Conservation (phyloP, 1,284 basidiomycete species). For the Violaceomyces palustris region DNA sequence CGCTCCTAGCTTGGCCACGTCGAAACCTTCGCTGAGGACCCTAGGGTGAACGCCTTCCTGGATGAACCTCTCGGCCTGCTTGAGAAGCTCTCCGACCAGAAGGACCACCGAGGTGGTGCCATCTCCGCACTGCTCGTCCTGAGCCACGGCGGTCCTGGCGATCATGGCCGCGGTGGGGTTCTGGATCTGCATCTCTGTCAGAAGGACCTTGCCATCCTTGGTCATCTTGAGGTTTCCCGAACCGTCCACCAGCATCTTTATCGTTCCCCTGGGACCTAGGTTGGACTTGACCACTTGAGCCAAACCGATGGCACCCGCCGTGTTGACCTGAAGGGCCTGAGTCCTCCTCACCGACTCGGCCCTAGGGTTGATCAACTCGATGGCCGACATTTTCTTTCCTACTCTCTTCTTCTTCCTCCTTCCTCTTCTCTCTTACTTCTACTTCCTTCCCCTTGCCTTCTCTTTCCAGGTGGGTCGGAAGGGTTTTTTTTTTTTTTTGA, state of each 20-base stretch:
- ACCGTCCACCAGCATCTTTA: conserved; percentile 99
- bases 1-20: conserved; percentile 93
- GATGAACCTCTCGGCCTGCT: conserved; percentile 95
- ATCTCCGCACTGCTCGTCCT: conserved; percentile 98
- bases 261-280: conserved; percentile 69
- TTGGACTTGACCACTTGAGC: conserved; percentile 96
- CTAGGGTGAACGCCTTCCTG: conserved; percentile 98
- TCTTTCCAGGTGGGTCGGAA: too few species aligned
- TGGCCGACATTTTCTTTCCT: conserved; percentile 37
- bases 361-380: conserved; percentile 53
- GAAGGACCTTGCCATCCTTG: conserved; percentile 96
- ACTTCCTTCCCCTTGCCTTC: too few species aligned
- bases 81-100: conserved; percentile 91
- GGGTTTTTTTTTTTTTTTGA: too few species aligned
- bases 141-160: conserved; percentile 92
- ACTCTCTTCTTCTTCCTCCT: too few species aligned
- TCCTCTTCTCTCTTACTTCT: too few species aligned
- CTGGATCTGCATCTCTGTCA: conserved; percentile 98
- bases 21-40: conserved; percentile 90
- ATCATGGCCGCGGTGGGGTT: conserved; percentile 99
- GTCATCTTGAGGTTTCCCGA: conserved; percentile 99
- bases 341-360: conserved; percentile 89
- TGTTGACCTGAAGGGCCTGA: conserved; percentile 82
- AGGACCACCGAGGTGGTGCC: conserved; percentile 97
- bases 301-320: conserved; percentile 85